Percentiles rank a stretch among this genome's conserved stretches.
These are phyloP conservation scores for Alternaria solani DNA, from an alignment of 2,329 filamentous ascomycete species.

Conservation along the genomic window DNA sequence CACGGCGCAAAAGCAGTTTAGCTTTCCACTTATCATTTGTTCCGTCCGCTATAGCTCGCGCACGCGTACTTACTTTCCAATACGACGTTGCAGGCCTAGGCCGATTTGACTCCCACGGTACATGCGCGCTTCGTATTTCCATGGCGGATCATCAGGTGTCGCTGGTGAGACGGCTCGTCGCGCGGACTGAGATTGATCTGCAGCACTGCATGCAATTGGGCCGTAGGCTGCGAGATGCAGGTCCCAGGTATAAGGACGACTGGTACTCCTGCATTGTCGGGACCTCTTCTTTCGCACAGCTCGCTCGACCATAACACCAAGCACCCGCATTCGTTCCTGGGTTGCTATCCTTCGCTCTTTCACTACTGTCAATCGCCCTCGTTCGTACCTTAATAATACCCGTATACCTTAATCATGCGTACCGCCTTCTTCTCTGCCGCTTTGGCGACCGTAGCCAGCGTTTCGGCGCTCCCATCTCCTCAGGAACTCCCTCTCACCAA, in stretches of 20 bases:
- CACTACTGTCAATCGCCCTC: background rate
- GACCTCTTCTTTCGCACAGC: slow-evolving; percentile 11
- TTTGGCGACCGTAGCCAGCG: slow-evolving; percentile 22
- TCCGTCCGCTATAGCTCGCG: slow-evolving; percentile 7
- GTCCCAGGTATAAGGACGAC: slow-evolving; percentile 23
- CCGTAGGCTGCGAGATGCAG: slow-evolving; percentile 8
- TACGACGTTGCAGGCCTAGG: slow-evolving; percentile 28
- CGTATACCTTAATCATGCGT: slow-evolving; percentile 28
- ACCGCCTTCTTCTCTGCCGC: slow-evolving; percentile 23
- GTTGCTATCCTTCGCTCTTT: slow-evolving; percentile 19
- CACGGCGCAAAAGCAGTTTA: slow-evolving; percentile 11
- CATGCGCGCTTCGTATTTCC: slow-evolving; percentile 27
- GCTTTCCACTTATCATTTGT: slow-evolving; percentile 18
- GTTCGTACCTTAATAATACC: slow-evolving; percentile 12
- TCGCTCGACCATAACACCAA: slow-evolving; percentile 8
- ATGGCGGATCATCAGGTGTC: slow-evolving; percentile 17
- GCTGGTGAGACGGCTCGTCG: slow-evolving; percentile 14
- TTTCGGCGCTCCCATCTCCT: slow-evolving; percentile 22
- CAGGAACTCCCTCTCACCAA: slow-evolving; percentile 14
- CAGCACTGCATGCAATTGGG: slow-evolving; percentile 1
- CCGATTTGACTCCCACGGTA: slow-evolving; percentile 14
- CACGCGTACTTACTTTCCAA: slow-evolving; percentile 22
- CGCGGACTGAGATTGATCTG: slow-evolving; percentile 12
- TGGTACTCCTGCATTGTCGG: slow-evolving; percentile 1
- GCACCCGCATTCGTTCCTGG: slow-evolving; percentile 8